Base-by-base conservation (phyloP, 202 grass and related monocot species). In the Zoysia matrella region DNA sequence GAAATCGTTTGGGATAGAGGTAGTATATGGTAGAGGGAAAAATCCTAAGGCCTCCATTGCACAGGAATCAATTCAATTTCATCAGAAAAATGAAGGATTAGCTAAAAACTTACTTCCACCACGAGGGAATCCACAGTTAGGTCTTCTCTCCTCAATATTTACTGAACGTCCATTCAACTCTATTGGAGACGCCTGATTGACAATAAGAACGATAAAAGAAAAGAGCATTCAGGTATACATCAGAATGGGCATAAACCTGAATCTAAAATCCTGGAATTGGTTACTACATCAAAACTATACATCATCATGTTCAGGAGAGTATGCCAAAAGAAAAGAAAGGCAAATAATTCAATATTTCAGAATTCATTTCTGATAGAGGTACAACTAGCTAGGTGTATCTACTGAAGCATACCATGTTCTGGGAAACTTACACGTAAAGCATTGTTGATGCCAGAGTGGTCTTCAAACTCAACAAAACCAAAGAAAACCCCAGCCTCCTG, bases 401-500 rank as follows among this genome's bases (percentile, higher is more conserved):
- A 80, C 63, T 70, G 10, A 62, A 84, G 49, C 55, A 50, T 69
- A 8, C 50, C 3, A 57, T 8, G 7, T 51, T 52, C 72, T 75
- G 50, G 49, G 63, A 81, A 75, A 87, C 81, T 45, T 81, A 97
- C 94, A 80, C 73, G 75, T 65, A 97, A 86, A 64, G 94, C 90
- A 91, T 92, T 94, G 13, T 92, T 86, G 79, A 92, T 91, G 11
- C 86, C 84, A 74, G 78, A 74, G 65, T 82, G 83, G 63, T 94
- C 86, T 89, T 92, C 94, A 57, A 84, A 97, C 75, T 97, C 92
- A 53, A 97, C 84, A 80, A 97, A 97, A 7, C 88, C 94, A 84
- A 92, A 97, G 81, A 92, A 87, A 62, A 92, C 77, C 75, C 92
- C 94, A 77, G 92, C 89, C 64, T 97, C 94, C 94, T 97, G 86